Base-by-base conservation (phyloP, 2,329 filamentous ascomycete species). In the Leptographium flavum region DNA sequence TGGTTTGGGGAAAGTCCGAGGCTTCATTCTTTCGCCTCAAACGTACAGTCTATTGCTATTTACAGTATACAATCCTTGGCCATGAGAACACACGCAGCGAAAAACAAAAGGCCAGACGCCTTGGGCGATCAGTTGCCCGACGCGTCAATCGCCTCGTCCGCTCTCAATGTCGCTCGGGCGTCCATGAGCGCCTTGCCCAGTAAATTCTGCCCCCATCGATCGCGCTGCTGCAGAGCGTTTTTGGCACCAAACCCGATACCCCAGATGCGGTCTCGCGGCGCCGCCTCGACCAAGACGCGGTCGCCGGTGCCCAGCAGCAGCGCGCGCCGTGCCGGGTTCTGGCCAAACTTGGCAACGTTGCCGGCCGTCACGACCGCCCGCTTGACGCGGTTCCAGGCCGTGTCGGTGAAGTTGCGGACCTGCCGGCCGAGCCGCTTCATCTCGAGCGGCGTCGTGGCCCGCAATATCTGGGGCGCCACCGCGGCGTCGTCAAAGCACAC, bases 191-290 rank as follows among this genome's bases (percentile, higher is more conserved):
- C 76, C 60, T 73, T 73, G 0, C 79, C 80, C 39, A 84, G 57
- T 47, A 82, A 55, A 59, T 84, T 84, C 60, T 71, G 47, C 0
- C 80, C 80, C 81, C 79, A 84, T 3, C 58, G 52, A 17, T 60
- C 56, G 40, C 69, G 65, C 42, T 67, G 66, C 2, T 23, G 50
- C 45, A 61, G 64, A 3, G 77, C 78, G 53, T 69, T 61, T 17
- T 60, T 62, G 8, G 67, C 71, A 3, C 54, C 61, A 53, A 74
- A 81, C 6, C 81, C 80, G 39, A 84, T 63, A 2, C 79, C 80
- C 81, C 79, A 84, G 45, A 83, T 70, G 5, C 65, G 55, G 61
- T 84, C 79, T 47, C 58, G 65, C 11, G 77, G 73, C 47, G 69
- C 69, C 28, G 76, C 76, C 61, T 81, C 79, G 2, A 82, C 74